Conservation (phyloP, 495 filamentous ascomycete species). For the Hyaloscypha variabilis region DNA sequence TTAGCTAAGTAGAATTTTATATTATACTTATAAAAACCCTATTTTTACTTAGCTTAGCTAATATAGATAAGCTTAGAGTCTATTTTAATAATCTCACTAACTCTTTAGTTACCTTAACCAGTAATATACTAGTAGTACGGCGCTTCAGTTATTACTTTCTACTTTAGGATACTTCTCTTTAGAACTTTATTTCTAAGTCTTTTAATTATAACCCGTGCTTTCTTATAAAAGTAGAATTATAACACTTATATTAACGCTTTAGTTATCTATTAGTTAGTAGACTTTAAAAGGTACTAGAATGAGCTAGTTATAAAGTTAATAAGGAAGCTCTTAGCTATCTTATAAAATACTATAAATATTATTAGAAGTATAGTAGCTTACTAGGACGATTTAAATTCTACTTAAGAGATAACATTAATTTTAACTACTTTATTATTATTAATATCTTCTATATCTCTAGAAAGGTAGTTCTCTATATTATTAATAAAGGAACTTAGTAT, state of each 20-base stretch:
- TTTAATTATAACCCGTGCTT: not conserved
- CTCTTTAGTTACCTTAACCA: no score
- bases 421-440: slow-evolving; percentile 27
- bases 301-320: slow-evolving; percentile 9
- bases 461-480: slow-evolving; percentile 18
- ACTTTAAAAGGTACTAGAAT: slow-evolving; percentile 9
- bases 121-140: no score
- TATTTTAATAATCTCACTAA: no score
- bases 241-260: no score
- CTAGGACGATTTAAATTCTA: slow-evolving; percentile 22
- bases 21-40: no score
- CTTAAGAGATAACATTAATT: slow-evolving; percentile 23
- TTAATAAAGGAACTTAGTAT: slow-evolving; percentile 16
- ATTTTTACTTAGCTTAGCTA: no score
- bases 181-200: no score
- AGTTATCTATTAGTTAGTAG: not conserved
- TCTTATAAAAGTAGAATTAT: no score
- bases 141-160: no score
- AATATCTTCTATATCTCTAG: slow-evolving; percentile 26
- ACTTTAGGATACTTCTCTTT: no score
- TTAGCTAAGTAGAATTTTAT: no score
- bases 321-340: slow-evolving; percentile 1
- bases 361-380: slow-evolving; percentile 12
- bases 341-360: slow-evolving; percentile 18
- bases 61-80: no score